These are phyloP conservation scores for Diatrype stigma DNA, from an alignment of 2,329 filamentous ascomycete species.

Conservation along the genomic window DNA sequence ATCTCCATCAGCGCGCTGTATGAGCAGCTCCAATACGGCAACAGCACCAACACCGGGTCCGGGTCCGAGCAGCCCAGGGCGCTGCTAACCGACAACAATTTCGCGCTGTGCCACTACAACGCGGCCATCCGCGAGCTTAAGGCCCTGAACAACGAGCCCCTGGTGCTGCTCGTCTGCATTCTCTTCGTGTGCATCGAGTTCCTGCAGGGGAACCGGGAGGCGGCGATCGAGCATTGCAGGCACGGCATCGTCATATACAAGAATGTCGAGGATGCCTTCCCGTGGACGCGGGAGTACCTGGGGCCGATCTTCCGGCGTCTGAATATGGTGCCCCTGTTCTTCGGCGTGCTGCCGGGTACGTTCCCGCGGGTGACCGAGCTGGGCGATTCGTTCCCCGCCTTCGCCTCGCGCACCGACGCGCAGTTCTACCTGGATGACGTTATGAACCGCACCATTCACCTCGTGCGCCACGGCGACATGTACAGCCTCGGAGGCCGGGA, in stretches of 20 bases:
- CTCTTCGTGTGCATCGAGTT: constrained; percentile 42
- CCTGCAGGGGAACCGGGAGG: constrained; percentile 31
- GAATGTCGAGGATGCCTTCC: constrained; percentile 16
- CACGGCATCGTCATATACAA: constrained; percentile 36
- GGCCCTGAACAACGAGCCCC: constrained; percentile 26
- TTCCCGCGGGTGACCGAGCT: constrained; percentile 23
- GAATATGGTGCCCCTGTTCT: constrained; percentile 36
- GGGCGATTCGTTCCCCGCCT: constrained; percentile 17
- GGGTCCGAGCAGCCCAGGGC: constrained; percentile 6
- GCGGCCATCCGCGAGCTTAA: constrained; percentile 32
- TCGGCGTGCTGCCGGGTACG: constrained; percentile 17
- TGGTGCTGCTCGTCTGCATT: constrained; percentile 35
- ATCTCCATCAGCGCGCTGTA: constrained; percentile 37
- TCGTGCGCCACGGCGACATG: constrained; percentile 25
- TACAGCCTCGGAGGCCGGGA: constrained; percentile 20
- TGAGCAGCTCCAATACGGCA: constrained; percentile 28
- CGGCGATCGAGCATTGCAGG: constrained; percentile 32
- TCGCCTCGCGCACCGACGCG: constrained; percentile 21
- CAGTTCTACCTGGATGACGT: constrained; percentile 28
- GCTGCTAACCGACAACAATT: constrained; percentile 18
- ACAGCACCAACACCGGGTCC: no score
- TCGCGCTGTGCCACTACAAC: constrained; percentile 38
- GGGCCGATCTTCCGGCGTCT: constrained; percentile 35
- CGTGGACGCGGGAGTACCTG: constrained; percentile 29
- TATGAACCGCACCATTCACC: constrained; percentile 22